Evolutionary conservation across 2,329 filamentous ascomycete species (phyloP).

Genomic region (Paecilomyces sp.): DNA sequence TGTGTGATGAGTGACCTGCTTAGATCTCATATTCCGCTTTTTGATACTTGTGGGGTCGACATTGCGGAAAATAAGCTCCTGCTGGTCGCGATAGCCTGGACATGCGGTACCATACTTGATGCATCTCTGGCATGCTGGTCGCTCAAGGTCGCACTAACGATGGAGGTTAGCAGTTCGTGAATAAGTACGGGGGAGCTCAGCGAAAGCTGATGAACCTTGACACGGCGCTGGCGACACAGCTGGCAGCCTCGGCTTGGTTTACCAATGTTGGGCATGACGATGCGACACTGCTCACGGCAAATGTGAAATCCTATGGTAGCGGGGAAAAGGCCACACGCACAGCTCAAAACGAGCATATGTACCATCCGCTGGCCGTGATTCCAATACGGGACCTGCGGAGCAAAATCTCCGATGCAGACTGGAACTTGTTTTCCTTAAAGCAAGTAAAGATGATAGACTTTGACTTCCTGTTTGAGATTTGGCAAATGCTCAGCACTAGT

Average conservation of each 20-base stretch:
- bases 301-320: not conserved
- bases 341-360: not conserved
- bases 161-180: not conserved
- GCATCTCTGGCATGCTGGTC: not conserved
- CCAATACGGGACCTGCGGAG: not conserved
- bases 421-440: not conserved
- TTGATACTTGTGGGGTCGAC: not conserved
- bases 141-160: not conserved
- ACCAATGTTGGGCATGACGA: not conserved
- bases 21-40: not conserved
- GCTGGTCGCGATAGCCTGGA: not conserved
- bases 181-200: not conserved
- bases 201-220: not conserved
- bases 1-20: not conserved
- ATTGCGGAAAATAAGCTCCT: not conserved
- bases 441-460: not conserved
- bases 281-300: not conserved
- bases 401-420: not conserved
- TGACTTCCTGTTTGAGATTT: not conserved
- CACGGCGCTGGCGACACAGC: not conserved
- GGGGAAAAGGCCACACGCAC: not conserved
- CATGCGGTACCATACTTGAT: not conserved
- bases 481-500: not conserved
- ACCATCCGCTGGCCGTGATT: not conserved
- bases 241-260: not conserved